Conservation (phyloP, 129 eudicot species). For the Sambucus nigra region DNA sequence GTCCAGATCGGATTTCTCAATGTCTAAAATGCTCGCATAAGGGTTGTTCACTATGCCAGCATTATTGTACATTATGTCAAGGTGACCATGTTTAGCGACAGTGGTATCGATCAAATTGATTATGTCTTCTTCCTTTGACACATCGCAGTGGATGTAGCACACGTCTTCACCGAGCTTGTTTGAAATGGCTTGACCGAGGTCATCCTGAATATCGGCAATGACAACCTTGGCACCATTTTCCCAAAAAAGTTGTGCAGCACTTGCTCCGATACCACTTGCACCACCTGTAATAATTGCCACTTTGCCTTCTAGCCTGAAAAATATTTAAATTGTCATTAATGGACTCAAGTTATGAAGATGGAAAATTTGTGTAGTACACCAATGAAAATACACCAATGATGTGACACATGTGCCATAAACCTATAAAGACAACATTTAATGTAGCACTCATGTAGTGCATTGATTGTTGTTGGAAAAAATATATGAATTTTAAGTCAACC, state of each 20-base stretch:
- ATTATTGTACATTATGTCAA: slow-evolving; percentile 34
- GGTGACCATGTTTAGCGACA: slow-evolving; percentile 15
- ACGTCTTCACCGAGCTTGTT: neutral
- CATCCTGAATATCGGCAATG: slow-evolving; percentile 23
- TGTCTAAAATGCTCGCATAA: slow-evolving; percentile 7
- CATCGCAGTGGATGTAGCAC: slow-evolving; percentile 15
- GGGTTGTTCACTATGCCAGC: slow-evolving; percentile 14
- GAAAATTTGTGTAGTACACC: no score
- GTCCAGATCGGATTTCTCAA: slow-evolving; percentile 6
- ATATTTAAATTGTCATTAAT: no score
- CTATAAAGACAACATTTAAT: no score
- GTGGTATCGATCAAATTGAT: slow-evolving; percentile 8
- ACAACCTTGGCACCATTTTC: slow-evolving; percentile 26
- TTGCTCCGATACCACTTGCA: slow-evolving; percentile 22
- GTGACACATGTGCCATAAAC: no score
- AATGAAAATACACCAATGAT: no score
- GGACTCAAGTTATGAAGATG: no score
- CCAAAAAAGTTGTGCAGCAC: slow-evolving; percentile 5
- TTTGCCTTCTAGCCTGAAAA: slow-evolving; percentile 22
- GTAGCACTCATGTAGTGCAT: no score
- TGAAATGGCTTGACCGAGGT: slow-evolving; percentile 8
- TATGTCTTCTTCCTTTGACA: slow-evolving; percentile 11
- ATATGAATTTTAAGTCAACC: no score
- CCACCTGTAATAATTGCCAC: slow-evolving; percentile 26
- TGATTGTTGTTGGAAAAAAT: no score